Evolutionary conservation across 768 basidiomycete genomes (phyloP), one percentile per base, ranked within the genome.

Genomic region (Candolleomyces eurysporus): DNA sequence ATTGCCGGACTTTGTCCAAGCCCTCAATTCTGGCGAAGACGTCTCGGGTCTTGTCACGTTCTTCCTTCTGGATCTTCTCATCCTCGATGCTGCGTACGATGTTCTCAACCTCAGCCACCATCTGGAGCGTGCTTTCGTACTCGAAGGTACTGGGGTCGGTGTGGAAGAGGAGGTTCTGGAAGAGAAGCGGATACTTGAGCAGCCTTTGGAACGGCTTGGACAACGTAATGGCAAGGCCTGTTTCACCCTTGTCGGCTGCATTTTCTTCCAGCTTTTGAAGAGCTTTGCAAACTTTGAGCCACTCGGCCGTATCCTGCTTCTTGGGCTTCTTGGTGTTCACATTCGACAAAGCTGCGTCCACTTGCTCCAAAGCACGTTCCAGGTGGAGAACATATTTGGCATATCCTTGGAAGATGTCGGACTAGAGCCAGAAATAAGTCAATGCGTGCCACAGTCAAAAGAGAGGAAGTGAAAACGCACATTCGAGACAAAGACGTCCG

Each of bases 11-110:
- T 71, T 92, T 94, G 72, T 98, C 95, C 53, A 99, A 75, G 2
- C 96, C 96, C 61, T 99, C 97, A 32, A 99, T 98, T 8, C 97
- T 87, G 4, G 96, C 97, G 66, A 97, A 92, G 2, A 93, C 90
- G 72, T 99, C 96, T 14, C 96, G 82, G 3, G 96, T 97, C 78
- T 90, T 91, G 75, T 97, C 94, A 36, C 96, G 87, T 71, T 96
- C 94, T 71, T 98, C 96, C 74, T 94, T 93, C 71, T 92, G 90
- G 59, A 94, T 91, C 80, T 98, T 98, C 79, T 99, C 95, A 68
- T 98, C 96, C 73, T 99, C 96, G 59, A 99, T 98, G 63, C 91
- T 92, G 49, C 96, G 84, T 52, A 99, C 96, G 67, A 98, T 96
- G 19, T 84, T 88, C 76, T 99, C 97, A 7, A 99, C 92, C 73